Evolutionary conservation across 2,329 filamentous ascomycete species (phyloP).

Genomic region (Immersiporthe knoxdaviesiana): DNA sequence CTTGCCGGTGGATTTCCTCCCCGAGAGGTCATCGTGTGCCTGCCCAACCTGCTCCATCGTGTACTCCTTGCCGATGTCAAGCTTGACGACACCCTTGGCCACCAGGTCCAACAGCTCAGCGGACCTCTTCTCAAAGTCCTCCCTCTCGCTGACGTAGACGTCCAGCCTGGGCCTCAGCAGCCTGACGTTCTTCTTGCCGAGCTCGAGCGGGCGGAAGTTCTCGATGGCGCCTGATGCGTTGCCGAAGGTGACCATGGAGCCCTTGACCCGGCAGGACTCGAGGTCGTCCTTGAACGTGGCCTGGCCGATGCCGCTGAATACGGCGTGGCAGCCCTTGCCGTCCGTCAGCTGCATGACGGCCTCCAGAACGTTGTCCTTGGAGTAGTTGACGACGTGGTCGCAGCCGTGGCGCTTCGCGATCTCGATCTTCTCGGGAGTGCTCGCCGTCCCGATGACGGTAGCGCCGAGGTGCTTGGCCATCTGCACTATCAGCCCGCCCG

Average conservation of each 20-base stretch:
- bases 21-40: conserved; percentile 28
- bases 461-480: conserved; percentile 74
- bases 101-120: conserved; percentile 30
- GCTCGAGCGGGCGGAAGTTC: conserved; percentile 48
- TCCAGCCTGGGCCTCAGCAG: conserved; percentile 66
- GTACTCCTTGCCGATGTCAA: conserved; percentile 30
- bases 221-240: conserved; percentile 67
- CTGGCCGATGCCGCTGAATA: conserved; percentile 86
- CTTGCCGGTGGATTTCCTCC: conserved; percentile 30
- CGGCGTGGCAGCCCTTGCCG: conserved; percentile 72
- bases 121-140: conserved; percentile 52
- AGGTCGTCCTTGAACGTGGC: conserved; percentile 56
- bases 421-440: conserved; percentile 71
- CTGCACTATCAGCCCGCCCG: conserved; percentile 76
- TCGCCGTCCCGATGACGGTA: conserved; percentile 78
- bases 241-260: conserved; percentile 67
- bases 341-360: conserved; percentile 70
- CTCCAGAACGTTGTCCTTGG: conserved; percentile 57
- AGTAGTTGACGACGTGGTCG: conserved; percentile 73
- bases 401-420: conserved; percentile 74
- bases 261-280: conserved; percentile 54
- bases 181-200: conserved; percentile 69
- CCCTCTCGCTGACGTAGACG: conserved; percentile 63
- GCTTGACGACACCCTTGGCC: conserved; percentile 29
- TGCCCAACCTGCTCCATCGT: conserved; percentile 27